These are phyloP conservation scores for Coniosporium tulheliwenetii DNA, from an alignment of 2,329 filamentous ascomycete species.

Conservation along the genomic window DNA sequence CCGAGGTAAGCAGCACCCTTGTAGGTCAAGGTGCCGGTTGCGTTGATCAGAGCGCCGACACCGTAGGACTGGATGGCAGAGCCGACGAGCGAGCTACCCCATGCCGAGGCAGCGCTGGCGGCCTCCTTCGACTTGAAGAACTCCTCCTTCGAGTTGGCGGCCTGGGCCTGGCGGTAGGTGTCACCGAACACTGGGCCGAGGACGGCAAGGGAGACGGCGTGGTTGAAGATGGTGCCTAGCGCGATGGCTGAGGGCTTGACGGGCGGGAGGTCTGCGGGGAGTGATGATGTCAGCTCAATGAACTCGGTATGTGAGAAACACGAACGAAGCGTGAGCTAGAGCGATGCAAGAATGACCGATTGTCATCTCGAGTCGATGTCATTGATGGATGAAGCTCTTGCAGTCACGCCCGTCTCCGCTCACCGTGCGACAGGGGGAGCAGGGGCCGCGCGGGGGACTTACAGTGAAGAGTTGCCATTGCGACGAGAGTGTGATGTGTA, in stretches of 20 bases:
- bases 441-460: constrained; percentile 15
- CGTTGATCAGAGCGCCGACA: constrained; percentile 46
- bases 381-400: too few species aligned
- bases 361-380: too few species aligned
- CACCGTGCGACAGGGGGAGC: too few species aligned
- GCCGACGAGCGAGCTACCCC: constrained; percentile 79
- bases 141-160: constrained; percentile 88
- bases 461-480: constrained; percentile 46
- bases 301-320: too few species aligned
- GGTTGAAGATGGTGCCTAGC: constrained; percentile 90
- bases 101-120: constrained; percentile 69
- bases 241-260: constrained; percentile 98
- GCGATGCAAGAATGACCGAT: too few species aligned
- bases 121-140: constrained; percentile 91
- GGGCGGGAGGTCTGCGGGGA: constrained; percentile 46
- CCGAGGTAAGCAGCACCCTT: constrained; percentile 95
- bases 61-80: constrained; percentile 49
- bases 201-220: constrained; percentile 76
- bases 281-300: constrained; percentile 1
- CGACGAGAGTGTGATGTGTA: constrained; percentile 13
- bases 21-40: constrained; percentile 87
- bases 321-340: too few species aligned
- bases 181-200: constrained; percentile 83
- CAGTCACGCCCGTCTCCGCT: too few species aligned
- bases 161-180: constrained; percentile 84